Evolutionary conservation across 2,329 filamentous ascomycete genomes (phyloP).

Genomic region (Epichloe amarillans): DNA sequence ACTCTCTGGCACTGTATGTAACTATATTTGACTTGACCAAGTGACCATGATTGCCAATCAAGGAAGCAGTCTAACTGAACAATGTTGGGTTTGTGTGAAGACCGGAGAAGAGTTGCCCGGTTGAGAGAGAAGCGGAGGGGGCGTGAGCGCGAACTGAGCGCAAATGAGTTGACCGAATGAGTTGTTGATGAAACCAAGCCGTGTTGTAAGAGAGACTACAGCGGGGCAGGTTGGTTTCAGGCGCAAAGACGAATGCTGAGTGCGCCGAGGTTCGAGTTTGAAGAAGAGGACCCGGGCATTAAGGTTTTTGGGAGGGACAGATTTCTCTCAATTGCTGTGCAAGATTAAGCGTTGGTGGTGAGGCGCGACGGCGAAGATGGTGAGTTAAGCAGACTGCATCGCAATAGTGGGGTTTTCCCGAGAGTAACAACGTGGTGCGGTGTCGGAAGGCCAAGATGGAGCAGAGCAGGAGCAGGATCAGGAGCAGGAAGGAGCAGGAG

Average conservation of each 20-base stretch:
- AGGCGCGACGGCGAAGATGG: neutral
- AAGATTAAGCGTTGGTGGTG: neutral
- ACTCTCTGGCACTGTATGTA: neutral
- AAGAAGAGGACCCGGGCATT: neutral
- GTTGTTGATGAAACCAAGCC: too few relatives aligned
- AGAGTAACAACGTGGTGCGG: neutral
- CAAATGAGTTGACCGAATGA: too few relatives aligned
- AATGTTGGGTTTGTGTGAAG: neutral
- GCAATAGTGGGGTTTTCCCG: neutral
- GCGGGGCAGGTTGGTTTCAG: too few relatives aligned
- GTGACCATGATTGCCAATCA: constrained; percentile 1
- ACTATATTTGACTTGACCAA: neutral
- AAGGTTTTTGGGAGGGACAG: neutral
- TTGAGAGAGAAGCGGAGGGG: neutral
- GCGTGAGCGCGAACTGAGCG: neutral
- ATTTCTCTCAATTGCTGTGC: neutral
- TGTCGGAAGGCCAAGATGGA: neutral
- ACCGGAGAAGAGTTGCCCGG: neutral
- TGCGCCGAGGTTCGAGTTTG: too few relatives aligned
- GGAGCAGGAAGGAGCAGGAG: too few relatives aligned
- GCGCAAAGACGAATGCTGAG: too few relatives aligned
- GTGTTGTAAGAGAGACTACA: too few relatives aligned
- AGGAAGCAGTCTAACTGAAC: neutral
- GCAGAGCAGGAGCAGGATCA: neutral
- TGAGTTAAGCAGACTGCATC: neutral